Evolutionary conservation across 805 yeast genomes (phyloP), one percentile per base, ranked within the genome.

Genomic region (Starmera amethionina): DNA sequence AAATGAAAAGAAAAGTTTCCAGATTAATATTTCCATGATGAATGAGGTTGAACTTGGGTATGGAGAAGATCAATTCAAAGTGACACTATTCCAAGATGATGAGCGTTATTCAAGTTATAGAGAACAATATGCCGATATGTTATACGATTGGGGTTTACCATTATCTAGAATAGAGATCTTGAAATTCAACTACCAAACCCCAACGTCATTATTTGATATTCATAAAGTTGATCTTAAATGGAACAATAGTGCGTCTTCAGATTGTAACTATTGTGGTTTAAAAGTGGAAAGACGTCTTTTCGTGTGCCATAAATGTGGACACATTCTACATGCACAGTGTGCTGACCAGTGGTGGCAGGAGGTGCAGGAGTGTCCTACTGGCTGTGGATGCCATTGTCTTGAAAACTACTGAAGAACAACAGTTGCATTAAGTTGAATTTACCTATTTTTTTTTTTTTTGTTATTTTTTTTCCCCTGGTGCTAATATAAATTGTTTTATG

Each of bases 121-220:
- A 32, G 68, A 72, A 16, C 81, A 79, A 48, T 89, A 90, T 57
- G 88, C 96, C 0, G 73, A 80, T 15, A 69, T 89, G 54, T 64
- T 89, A 12, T 84, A 74, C 51, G 59, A 72, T 30, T 90, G 97
- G 97, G 94, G 93, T 0, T 65, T 88, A 15, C 83, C 88, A 0
- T 71, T 83, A n/a, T 76, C 80, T 46, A 62, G 96, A 34, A 77
- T 85, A 27, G 89, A 89, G 51, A 73, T 89, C 10, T 57, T 86
- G 41, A 87, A 89, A 59, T 74, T 76, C 63, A 82, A 81, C 50
- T 72, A 70, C n/a, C 42, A 52, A 15, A 42, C 47, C 7, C 40
- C 45, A 30, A 40, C 30, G 35, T 50, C 36, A 36, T 55, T 44
- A 16, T 56, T 53, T 37, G 62, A 55, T 15, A 60, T 54, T 7